Percentiles rank a stretch among this genome's conserved stretches.
Conservation (phyloP, 495 filamentous ascomycete species). For the Hypoxylon lenormandii region DNA sequence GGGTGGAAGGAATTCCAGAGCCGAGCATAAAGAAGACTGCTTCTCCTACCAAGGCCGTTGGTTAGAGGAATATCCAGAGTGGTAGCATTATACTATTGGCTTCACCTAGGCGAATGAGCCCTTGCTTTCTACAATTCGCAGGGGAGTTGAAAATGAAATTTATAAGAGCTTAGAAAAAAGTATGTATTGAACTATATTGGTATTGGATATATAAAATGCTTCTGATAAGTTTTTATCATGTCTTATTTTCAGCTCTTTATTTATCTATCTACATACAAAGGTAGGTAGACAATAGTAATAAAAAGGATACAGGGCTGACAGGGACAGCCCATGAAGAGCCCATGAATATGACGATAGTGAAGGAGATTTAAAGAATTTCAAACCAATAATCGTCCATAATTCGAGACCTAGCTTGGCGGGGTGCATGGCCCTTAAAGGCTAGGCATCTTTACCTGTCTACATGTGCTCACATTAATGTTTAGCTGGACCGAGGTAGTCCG, state of each 20-base stretch:
- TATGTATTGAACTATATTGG: too few relatives aligned
- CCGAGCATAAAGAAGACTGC: background rate
- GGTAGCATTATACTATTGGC: too few relatives aligned
- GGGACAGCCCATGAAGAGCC: too few relatives aligned
- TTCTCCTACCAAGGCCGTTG: slow-evolving; percentile 12
- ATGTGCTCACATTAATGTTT: slow-evolving; percentile 18
- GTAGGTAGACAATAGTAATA: too few relatives aligned
- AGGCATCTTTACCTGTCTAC: background rate
- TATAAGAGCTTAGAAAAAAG: too few relatives aligned
- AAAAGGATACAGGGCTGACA: background rate
- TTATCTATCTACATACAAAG: too few relatives aligned
- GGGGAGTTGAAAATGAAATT: too few relatives aligned
- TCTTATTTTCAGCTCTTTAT: too few relatives aligned
- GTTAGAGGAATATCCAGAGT: background rate
- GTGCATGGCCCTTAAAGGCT: background rate
- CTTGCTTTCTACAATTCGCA: too few relatives aligned
- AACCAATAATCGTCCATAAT: background rate
- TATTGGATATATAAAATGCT: too few relatives aligned
- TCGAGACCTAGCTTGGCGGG: background rate
- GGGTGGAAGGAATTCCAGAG: slow-evolving; percentile 38
- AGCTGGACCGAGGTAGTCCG: slow-evolving; percentile 25
- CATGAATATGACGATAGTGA: slow-evolving; percentile 3
- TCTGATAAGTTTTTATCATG: too few relatives aligned
- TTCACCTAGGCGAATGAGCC: too few relatives aligned
- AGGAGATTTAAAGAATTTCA: slow-evolving; percentile 3